A percentile compares a stretch with the other conserved stretches of the same genome.
Evolutionary conservation across 1,284 basidiomycete genomes (phyloP).

Genomic region (Xanthoconium separans): DNA sequence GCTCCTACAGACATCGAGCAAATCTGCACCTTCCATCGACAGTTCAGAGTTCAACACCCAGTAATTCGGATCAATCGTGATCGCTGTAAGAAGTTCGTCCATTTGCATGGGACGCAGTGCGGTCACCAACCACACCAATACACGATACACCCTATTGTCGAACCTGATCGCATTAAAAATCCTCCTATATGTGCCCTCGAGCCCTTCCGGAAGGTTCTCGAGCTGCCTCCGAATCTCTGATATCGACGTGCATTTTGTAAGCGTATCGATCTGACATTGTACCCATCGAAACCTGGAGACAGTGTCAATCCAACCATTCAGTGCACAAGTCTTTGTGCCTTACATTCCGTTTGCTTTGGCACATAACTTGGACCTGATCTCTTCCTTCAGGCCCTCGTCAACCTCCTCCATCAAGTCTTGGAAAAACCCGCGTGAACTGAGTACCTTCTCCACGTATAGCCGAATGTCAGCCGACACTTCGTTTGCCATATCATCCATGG

Average conservation of each 20-base stretch:
- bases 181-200: constrained; percentile 1
- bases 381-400: neutral
- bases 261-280: constrained; percentile 2
- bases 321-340: neutral
- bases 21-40: neutral
- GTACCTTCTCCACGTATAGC: neutral
- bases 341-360: neutral
- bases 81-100: neutral
- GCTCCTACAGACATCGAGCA: constrained; percentile 1
- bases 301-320: neutral
- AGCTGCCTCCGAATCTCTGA: neutral
- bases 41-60: neutral
- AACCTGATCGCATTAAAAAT: neutral
- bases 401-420: neutral
- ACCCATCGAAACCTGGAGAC: constrained; percentile 7
- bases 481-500: neutral
- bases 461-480: neutral
- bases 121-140: neutral
- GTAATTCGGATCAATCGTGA: neutral
- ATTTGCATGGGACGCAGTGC: neutral
- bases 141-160: neutral
- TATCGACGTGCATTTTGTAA: neutral
- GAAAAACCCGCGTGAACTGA: neutral
- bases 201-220: neutral
- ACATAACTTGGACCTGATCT: neutral